These are phyloP conservation scores for Penicillium robsamsonii DNA, from an alignment of 495 filamentous ascomycete species.

Conservation along the genomic window DNA sequence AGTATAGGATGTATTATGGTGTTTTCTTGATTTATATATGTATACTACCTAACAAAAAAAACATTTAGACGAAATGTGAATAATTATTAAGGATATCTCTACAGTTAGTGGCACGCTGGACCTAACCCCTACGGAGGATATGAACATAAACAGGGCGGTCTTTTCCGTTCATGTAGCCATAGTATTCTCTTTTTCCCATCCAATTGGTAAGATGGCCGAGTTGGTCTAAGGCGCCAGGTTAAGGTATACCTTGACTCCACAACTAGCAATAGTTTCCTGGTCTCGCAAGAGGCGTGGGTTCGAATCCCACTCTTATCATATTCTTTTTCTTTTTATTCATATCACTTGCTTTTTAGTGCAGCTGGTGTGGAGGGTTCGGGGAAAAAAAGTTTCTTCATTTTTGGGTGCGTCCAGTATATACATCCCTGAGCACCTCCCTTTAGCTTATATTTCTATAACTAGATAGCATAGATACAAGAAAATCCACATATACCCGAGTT, in stretches of 20 bases:
- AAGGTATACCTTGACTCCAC: conserved; percentile 31
- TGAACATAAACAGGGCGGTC: too few species aligned
- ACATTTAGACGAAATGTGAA: conserved; percentile 1
- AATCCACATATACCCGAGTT: too few species aligned
- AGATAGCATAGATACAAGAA: too few species aligned
- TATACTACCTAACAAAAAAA: conserved; percentile 1
- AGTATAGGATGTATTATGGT: background rate
- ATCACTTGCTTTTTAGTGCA: too few species aligned
- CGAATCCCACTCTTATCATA: conserved; percentile 40
- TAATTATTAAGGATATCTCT: background rate
- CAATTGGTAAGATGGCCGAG: conserved; percentile 31
- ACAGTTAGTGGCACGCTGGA: background rate
- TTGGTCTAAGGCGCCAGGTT: conserved; percentile 41
- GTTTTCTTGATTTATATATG: conserved; percentile 3
- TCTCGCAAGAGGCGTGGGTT: conserved; percentile 37
- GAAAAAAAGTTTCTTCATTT: too few species aligned
- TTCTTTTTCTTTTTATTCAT: conserved; percentile 3
- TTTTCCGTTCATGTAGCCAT: too few species aligned
- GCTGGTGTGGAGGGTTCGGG: too few species aligned
- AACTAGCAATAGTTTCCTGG: conserved; percentile 24
- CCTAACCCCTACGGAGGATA: background rate
- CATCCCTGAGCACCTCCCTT: background rate
- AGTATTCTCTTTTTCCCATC: too few species aligned
- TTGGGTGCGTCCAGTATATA: too few species aligned
- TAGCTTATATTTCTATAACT: too few species aligned